Evolutionary conservation across 352 stramenopile species (phyloP), one percentile per base, ranked within the genome.

Genomic region (Phytopythium ostracodes): DNA sequence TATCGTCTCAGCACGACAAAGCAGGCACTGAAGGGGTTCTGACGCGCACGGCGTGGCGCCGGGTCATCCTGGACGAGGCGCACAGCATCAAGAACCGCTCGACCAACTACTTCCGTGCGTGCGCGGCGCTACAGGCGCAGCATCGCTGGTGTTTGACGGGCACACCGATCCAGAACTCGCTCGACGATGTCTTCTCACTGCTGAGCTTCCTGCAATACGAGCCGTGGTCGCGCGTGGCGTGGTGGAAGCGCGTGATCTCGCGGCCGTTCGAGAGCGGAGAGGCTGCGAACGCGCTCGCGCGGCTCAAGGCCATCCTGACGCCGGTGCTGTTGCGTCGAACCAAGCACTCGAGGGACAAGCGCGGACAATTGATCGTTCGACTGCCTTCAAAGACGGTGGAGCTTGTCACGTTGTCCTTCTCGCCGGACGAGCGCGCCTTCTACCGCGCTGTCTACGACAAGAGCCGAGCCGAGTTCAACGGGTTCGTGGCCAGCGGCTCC

Each of bases 71-170:
- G 15, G 91, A 97, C 65, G 91, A 97, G 70, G 88, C 87, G 6
- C 91, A 97, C 68, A 92, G 78, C 40, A 97, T 97, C 70, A 96
- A 97, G 75, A 97, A 92, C 59, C 80, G 84, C 29, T 47, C 68
- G 38, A 93, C 83, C n/a, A 72, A 58, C 36, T 91, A 92, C 64
- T 91, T 90, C 54, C 80, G 78, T 22, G 72, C 79, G 17, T 92
- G 85, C 42, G 72, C 73, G 17, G 52, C 70, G 1, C 56, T 96
- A 4, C 61, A 62, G 36, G 81, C 84, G 3, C 76, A 67, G 12
- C 81, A 94, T 36, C 85, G 87, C 14, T 97, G 91, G 91, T 96
- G 88, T 65, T 66, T 97, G n/a, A 97, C 88, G 8, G 91, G 91
- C 25, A 97, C 91, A 24, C 91, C 91, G 2, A 81, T 97, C 25